Evolutionary conservation across 225 moss, liverwort and hornwort genomes (phyloP).

Genomic region (Straminergon stramineum): DNA sequence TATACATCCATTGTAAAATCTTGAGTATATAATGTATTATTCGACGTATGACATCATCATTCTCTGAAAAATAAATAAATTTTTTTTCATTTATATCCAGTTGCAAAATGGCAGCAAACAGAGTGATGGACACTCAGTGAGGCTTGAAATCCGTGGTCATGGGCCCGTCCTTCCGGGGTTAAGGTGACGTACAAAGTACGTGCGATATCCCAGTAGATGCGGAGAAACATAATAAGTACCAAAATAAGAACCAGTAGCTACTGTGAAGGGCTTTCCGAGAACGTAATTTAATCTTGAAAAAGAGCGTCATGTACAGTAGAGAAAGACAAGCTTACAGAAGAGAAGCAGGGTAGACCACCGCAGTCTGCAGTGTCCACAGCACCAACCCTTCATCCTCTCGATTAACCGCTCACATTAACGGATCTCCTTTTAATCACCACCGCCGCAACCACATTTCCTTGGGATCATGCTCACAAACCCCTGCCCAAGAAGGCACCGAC

Average conservation of each 20-base stretch:
- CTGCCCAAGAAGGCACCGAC: not conserved
- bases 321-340: constrained; percentile 21
- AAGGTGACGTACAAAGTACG: not conserved
- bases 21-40: too few relatives aligned
- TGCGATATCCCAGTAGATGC: not conserved
- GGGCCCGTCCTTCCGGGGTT: not conserved
- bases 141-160: not conserved
- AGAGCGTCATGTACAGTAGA: not conserved
- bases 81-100: not conserved
- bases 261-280: not conserved
- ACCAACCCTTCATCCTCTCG: constrained; percentile 39
- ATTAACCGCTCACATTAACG: constrained; percentile 1
- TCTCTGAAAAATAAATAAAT: not conserved
- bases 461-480: not conserved
- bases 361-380: constrained; percentile 14
- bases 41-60: not conserved
- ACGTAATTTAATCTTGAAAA: not conserved
- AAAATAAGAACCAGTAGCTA: not conserved
- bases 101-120: not conserved
- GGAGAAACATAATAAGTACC: not conserved
- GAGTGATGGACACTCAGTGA: not conserved
- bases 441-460: not conserved
- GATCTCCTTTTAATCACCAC: not conserved
- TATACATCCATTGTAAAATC: too few relatives aligned
- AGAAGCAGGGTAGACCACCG: constrained; percentile 16